Evolutionary conservation across 352 stramenopile genomes (phyloP).

Genomic region (Plasmopara halstedii): DNA sequence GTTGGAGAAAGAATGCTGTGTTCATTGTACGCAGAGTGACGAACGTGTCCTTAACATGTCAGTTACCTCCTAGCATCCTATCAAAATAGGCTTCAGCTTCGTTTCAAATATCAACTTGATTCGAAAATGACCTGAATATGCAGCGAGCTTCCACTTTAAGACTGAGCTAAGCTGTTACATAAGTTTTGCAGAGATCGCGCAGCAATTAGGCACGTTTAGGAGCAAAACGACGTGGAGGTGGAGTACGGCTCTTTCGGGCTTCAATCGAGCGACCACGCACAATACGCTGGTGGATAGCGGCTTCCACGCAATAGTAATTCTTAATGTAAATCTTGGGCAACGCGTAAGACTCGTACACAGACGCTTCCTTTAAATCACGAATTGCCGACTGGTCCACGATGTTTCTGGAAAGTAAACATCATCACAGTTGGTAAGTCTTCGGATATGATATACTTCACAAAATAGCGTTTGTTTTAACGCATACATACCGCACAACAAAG

Average conservation of each 20-base stretch:
- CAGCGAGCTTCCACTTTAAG: constrained; percentile 8
- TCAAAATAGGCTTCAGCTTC: neutral
- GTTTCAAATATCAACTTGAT: neutral
- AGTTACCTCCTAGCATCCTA: constrained; percentile 1
- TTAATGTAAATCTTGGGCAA: constrained; percentile 99
- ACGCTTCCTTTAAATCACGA: constrained; percentile 97
- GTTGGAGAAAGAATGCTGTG: constrained; percentile 43
- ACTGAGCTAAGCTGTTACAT: constrained; percentile 19
- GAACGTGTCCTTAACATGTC: constrained; percentile 2
- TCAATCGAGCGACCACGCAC: constrained; percentile 94
- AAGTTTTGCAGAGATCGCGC: constrained; percentile 1
- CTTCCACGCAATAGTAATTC: constrained; percentile 99
- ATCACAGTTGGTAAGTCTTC: too few relatives aligned
- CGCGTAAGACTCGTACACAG: constrained; percentile 98
- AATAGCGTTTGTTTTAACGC: neutral
- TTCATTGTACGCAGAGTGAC: constrained; percentile 30
- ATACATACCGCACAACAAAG: constrained; percentile 85
- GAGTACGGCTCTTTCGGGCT: constrained; percentile 90
- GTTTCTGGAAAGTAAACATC: constrained; percentile 69
- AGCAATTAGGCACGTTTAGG: constrained; percentile 57
- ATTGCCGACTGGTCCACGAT: constrained; percentile 98
- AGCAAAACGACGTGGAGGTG: constrained; percentile 81
- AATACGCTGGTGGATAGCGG: constrained; percentile 98
- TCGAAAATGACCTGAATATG: neutral
- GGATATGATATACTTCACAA: too few relatives aligned